Base-by-base conservation (phyloP, 345 rosid genomes). In the Excoecaria cochinchinensis region DNA sequence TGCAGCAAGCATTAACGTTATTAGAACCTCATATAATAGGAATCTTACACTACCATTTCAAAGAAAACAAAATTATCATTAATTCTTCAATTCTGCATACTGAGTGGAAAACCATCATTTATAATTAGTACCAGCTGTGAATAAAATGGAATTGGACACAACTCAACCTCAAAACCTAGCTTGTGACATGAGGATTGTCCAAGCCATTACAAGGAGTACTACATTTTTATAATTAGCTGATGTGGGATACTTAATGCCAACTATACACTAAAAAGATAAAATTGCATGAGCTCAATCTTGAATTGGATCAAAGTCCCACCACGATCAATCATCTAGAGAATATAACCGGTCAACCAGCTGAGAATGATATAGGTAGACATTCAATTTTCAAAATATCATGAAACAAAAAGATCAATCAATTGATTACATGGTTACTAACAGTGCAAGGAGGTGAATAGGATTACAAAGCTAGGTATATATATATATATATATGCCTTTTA, bases 1-100 rank as follows among this genome's bases (percentile, higher is more conserved):
- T 93, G 94, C 89, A 84, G 1, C 24, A 70, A 1, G 19, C 19
- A 67, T 22, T 3, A 40, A 16, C 0, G 22, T 4, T 40, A 65
- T 72, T 31, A 77, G 59, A 7, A 70, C 36, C 70, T 66, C 8
- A 42, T 40, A 60, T n/a, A 44, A 14, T 15, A 76, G 42, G 24
- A 52, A 64, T 39, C 12, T 6, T 50, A 0, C 16, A 64, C 44
- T 16, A 53, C 19, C 7, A 58, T 16, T 24, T 16, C 10, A 9
- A 7, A 48, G 19, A 70, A 39, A 69, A 31, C 11, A 4, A 48
- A 1, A 4, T 64, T n/a, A 22, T 59, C 6, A 14, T 16, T 2
- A 39, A 5, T 40, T 40, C 24, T 16, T 24, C 47, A 9, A 64
- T 38, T 5, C 19, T 8, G 22, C 19, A 5, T 4, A 64, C 22